phyloP scores from a whole-genome alignment of 2,329 filamentous ascomycete genomes.

The Apiospora pterosperma region DNA sequence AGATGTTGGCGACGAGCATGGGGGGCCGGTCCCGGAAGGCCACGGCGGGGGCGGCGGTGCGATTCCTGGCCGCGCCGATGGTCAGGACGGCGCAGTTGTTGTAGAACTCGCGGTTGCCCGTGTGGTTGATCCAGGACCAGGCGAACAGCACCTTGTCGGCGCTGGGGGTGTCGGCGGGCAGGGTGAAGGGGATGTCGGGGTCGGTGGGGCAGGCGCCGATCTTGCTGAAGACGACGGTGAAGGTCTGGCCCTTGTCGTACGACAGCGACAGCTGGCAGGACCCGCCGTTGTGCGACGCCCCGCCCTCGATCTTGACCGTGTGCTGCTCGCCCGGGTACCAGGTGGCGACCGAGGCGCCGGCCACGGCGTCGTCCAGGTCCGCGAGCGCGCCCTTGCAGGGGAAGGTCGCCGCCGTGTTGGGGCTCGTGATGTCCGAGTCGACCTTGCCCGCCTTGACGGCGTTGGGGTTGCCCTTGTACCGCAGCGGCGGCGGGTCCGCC shows the following conservation, averaged over 20 bases:
- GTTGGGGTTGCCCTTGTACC: conserved; percentile 50
- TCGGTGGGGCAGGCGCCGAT: conserved; percentile 36
- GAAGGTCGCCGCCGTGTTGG: conserved; percentile 60
- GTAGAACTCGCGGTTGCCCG: conserved; percentile 82
- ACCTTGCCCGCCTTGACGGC: conserved; percentile 53
- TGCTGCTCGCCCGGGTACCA: conserved; percentile 62
- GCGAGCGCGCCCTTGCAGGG: conserved; percentile 68
- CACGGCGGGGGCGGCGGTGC: conserved; percentile 21
- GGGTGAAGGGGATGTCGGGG: conserved; percentile 59
- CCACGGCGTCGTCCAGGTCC: conserved; percentile 40
- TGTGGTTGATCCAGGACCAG: conserved; percentile 76
- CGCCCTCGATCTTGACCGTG: conserved; percentile 61
- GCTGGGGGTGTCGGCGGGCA: conserved; percentile 60
- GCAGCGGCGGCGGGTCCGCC: conserved; percentile 48
- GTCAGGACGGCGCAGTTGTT: conserved; percentile 80
- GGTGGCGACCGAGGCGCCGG: conserved; percentile 43
- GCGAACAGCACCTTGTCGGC: conserved; percentile 61
- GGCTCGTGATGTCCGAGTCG: conserved; percentile 69
- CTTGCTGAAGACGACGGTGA: conserved; percentile 53
- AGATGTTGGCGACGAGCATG: conserved; percentile 70
- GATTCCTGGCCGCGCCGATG: conserved; percentile 28
- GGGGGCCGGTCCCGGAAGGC: conserved; percentile 57
- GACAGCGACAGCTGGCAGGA: conserved; percentile 75
- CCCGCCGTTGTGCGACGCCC: conserved; percentile 63
- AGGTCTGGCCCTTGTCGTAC: conserved; percentile 67